Base-by-base conservation (phyloP, 2,329 filamentous ascomycete species). In the Alternaria sp. region DNA sequence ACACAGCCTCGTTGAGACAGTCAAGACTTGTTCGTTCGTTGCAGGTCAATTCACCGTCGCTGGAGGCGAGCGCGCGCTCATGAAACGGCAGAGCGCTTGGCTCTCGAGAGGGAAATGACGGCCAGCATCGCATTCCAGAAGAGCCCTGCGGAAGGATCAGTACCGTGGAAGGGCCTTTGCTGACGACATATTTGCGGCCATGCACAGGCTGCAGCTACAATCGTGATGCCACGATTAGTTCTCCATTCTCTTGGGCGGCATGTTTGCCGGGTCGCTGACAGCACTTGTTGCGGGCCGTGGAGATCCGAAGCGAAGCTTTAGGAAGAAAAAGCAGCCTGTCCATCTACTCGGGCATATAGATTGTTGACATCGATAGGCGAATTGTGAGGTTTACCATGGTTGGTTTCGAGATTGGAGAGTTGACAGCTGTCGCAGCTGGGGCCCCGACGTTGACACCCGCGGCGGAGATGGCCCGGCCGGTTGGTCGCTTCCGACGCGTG, bases 1-100 rank as follows among this genome's bases (percentile, higher is more conserved):
- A 44, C 58, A 57, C 58, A 61, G 58, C 58, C 58, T 53, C 58
- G 36, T 48, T 57, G 53, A 60, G 53, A 16, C n/a, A 22, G 36
- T 52, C 54, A 34, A 48, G 34, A 57, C 38, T 32, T 28, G 28
- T 32, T 59, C 34, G 44, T 22, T 30, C 26, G 44, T 22, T 30
- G 26, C 34, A 51, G 47, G 14, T 12, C 41, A 48, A 48, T 36
- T 51, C 26, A 41, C 53, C 46, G 34, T 16, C 20, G 39, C 56
- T 36, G 28, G 41, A 22, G 9, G 46, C 46, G 26, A 16, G 28
- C 6, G 38, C 32, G 44, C 30, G 28, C 32, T 26, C 20, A 28
- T 51, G 46, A 49, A 60, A 51, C 52, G 26, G 26, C 20, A 20
- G 22, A 34, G 39, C 54, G 53, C 53, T 52, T 51, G 48, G 30